Percentiles rank a stretch among this genome's conserved stretches.
These are phyloP conservation scores for Colletotrichum lentis DNA, from an alignment of 2,329 filamentous ascomycete species.

Conservation along the genomic window DNA sequence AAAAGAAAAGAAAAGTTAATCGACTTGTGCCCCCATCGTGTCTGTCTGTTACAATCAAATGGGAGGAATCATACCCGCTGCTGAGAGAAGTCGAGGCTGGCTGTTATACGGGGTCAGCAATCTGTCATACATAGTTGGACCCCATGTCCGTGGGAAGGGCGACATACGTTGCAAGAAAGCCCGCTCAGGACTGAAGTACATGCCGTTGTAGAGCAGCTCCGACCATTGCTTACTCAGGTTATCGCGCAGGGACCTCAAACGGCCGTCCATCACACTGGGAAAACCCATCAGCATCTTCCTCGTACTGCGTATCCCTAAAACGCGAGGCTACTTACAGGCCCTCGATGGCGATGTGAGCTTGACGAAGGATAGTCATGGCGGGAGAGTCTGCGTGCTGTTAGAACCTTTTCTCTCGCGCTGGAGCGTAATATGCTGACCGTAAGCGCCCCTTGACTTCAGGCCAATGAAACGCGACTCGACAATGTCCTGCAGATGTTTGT, in stretches of 20 bases:
- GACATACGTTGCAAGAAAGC: slow-evolving; percentile 29
- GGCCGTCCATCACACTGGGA: slow-evolving; percentile 57
- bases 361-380: slow-evolving; percentile 42
- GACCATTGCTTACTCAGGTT: slow-evolving; percentile 56
- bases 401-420: background rate
- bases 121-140: background rate
- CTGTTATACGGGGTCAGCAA: slow-evolving; percentile 9
- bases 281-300: background rate
- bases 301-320: no score
- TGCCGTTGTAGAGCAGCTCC: slow-evolving; percentile 54
- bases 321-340: slow-evolving; percentile 49
- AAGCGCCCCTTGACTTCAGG: slow-evolving; percentile 63
- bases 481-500: slow-evolving; percentile 40
- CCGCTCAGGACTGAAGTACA: slow-evolving; percentile 59
- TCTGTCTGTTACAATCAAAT: no score
- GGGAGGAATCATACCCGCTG: slow-evolving; percentile 1
- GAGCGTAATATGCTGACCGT: slow-evolving; percentile 55
- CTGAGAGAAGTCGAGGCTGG: slow-evolving; percentile 34
- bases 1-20: no score
- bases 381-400: slow-evolving; percentile 37
- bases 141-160: accelerated
- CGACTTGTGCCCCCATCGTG: no score
- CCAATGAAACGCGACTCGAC: slow-evolving; percentile 57
- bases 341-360: slow-evolving; percentile 58
- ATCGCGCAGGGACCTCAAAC: slow-evolving; percentile 62